Percentiles rank a stretch among this genome's conserved stretches.
phyloP scores from a whole-genome alignment of 2,329 filamentous ascomycete genomes.

The Biscogniauxia marginata region DNA sequence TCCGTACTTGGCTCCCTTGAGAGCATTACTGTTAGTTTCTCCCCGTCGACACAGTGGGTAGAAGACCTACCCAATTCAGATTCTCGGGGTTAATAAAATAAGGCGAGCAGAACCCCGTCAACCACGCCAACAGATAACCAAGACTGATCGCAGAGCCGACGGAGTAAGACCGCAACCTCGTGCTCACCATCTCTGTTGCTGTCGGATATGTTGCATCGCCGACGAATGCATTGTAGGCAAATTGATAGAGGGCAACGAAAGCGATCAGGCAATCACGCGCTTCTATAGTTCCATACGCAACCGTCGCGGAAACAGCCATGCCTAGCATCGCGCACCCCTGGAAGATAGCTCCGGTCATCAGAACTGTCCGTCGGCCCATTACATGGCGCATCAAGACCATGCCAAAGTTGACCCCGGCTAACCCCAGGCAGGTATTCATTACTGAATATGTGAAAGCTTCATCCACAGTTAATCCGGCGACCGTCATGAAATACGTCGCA shows the following conservation, averaged over 20 bases:
- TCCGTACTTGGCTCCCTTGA: constrained; percentile 41
- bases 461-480: constrained; percentile 39
- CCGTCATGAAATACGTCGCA: constrained; percentile 47
- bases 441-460: constrained; percentile 49
- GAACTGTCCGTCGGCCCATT: constrained; percentile 45
- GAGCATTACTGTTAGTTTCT: constrained; percentile 4
- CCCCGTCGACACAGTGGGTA: neutral
- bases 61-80: constrained; percentile 28
- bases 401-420: constrained; percentile 47
- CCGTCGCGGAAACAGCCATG: constrained; percentile 36
- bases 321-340: constrained; percentile 46
- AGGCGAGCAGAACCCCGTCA: constrained; percentile 31
- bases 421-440: constrained; percentile 49
- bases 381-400: constrained; percentile 48
- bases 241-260: constrained; percentile 35
- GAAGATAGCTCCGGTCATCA: constrained; percentile 44
- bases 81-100: constrained; percentile 33
- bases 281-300: constrained; percentile 26
- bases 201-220: constrained; percentile 42
- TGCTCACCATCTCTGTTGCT: constrained; percentile 43
- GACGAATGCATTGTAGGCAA: constrained; percentile 39
- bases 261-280: constrained; percentile 36
- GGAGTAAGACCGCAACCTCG: constrained; percentile 44
- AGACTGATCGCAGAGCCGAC: constrained; percentile 49
- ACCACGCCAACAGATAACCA: constrained; percentile 46